Base-by-base conservation (phyloP, 495 filamentous ascomycete species). In the Lineolata rhizophorae region DNA sequence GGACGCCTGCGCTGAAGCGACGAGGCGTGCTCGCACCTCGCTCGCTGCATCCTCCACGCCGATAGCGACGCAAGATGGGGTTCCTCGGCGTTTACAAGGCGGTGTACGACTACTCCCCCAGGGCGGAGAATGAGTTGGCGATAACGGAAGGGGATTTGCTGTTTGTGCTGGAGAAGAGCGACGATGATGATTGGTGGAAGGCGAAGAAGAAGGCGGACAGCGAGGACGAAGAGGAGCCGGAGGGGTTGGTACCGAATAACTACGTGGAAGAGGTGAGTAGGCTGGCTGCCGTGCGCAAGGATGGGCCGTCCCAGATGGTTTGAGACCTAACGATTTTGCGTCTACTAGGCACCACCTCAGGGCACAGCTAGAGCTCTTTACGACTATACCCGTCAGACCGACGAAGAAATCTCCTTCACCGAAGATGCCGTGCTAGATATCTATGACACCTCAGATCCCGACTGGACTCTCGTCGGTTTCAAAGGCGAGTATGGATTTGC, bases 171-270 rank as follows among this genome's bases (percentile, higher is more conserved):
- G 81, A 95, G 43, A 92, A 91, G 60, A 81, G 70, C 48, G 50
- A 55, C 18, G 83, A 92, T 4, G 85, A 94, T 58, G 79, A 79
- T 47, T 94, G 85, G 85, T 95, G 85, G 85, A 93, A 77, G 50
- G 84, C 78, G 13, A 94, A 94, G 63, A 94, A 93, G 67, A 93
- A 84, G 65, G 80, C 78, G 19, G 65, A 67, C n/a, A 65, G 54
- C 26, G 81, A 90, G 15, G 87, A 92, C 33, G 83, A 94, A 19
- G 87, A 94, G 31, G 87, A 97, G 51, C 87, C 87, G 3, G 70
- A 82, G 41, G 87, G 87, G 36, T 54, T 99, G 53, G 73, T 95
- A 29, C 85, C 87, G 18, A 85, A 76, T 44, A 99, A 94, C 52
- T 99, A 99, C 52, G 64, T 95, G 27, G 70, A 92, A 60, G 76